phyloP scores from a whole-genome alignment of 768 basidiomycete genomes.

The Psilocybe cyanescens region DNA sequence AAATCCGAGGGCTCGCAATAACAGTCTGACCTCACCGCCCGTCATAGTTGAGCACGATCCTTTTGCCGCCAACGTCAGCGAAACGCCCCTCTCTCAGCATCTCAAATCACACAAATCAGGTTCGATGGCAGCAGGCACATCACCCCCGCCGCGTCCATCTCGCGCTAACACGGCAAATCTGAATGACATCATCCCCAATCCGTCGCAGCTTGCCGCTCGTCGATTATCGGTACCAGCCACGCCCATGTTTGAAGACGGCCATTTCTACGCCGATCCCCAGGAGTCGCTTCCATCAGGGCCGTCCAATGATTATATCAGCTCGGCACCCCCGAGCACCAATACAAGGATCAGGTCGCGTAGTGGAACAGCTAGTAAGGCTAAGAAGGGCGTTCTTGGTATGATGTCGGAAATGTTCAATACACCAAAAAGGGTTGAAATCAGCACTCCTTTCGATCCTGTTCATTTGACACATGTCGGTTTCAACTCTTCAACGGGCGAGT shows the following conservation, averaged over 20 bases:
- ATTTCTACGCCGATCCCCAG: conserved; percentile 49
- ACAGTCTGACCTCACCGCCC: conserved; percentile 45
- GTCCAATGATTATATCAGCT: conserved; percentile 31
- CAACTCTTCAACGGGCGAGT: conserved; percentile 98
- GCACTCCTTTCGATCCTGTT: conserved; percentile 97
- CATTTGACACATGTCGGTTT: conserved; percentile 99
- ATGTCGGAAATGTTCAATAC: conserved; percentile 71
- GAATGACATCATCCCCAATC: conserved; percentile 67
- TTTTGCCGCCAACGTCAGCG: conserved; percentile 49
- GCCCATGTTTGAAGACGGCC: conserved; percentile 36
- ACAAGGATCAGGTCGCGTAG: conserved; percentile 47
- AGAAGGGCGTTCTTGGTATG: conserved; percentile 78
- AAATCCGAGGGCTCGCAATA: conserved; percentile 55
- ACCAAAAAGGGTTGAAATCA: conserved; percentile 87
- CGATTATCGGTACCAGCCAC: conserved; percentile 54
- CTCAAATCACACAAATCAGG: conserved; percentile 33
- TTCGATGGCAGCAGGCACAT: conserved; percentile 40
- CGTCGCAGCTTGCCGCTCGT: conserved; percentile 43
- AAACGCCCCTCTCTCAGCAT: conserved; percentile 32
- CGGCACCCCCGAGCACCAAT: conserved; percentile 24
- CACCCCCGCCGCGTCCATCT: conserved; percentile 80
- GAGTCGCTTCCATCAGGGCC: conserved; percentile 43
- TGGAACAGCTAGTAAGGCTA: conserved; percentile 49
- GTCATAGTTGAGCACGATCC: conserved; percentile 57
- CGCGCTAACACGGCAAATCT: conserved; percentile 84